phyloP scores from a whole-genome alignment of 169 alveolate species.

The Plasmodium coatneyi region DNA sequence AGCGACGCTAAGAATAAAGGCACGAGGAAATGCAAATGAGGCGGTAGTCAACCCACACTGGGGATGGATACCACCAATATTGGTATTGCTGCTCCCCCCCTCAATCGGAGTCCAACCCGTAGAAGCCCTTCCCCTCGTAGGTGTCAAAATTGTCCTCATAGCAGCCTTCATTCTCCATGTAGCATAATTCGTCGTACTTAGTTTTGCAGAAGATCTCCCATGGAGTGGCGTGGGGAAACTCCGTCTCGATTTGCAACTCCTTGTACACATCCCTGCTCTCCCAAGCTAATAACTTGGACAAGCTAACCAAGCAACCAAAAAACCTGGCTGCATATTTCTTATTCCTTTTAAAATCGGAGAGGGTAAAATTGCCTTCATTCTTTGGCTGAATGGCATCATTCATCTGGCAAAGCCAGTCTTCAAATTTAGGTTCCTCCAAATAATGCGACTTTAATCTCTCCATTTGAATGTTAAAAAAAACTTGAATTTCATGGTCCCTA shows the following conservation, averaged over 20 bases:
- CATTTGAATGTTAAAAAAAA: constrained; percentile 68
- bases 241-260: constrained; percentile 72
- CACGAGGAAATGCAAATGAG: background rate
- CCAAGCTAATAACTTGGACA: constrained; percentile 74
- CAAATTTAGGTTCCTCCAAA: constrained; percentile 76
- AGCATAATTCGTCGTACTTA: constrained; percentile 67
- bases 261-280: constrained; percentile 74
- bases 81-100: background rate
- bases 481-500: constrained; percentile 74
- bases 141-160: constrained; percentile 52
- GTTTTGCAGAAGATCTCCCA: constrained; percentile 74
- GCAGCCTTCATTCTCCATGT: constrained; percentile 63
- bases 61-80: background rate
- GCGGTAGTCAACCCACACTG: background rate
- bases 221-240: constrained; percentile 62
- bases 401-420: constrained; percentile 75
- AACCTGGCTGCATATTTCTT: constrained; percentile 68
- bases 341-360: constrained; percentile 69
- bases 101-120: background rate
- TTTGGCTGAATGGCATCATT: constrained; percentile 74
- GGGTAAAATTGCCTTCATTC: constrained; percentile 68
- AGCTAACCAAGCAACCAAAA: constrained; percentile 72
- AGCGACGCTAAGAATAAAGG: background rate
- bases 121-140: constrained; percentile 6
- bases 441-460: constrained; percentile 73